Conservation (phyloP, 1,139 yeast genomes). For the Blastobotrys proliferans region DNA sequence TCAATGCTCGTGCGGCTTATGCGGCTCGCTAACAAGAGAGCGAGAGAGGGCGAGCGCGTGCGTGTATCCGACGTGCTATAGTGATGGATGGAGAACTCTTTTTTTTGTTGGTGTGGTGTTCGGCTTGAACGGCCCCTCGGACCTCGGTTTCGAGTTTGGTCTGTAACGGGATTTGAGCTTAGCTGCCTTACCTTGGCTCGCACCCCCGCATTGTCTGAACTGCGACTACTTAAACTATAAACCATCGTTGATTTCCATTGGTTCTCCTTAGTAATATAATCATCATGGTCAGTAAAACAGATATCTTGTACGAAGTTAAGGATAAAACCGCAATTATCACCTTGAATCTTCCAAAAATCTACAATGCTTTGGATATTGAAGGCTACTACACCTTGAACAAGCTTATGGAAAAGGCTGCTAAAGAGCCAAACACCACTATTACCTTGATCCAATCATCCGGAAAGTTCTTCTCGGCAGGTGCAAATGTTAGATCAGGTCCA, state of each 20-base stretch:
- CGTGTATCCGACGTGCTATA: too few relatives aligned
- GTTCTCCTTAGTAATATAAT: not conserved
- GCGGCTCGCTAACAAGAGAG: too few relatives aligned
- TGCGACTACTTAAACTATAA: too few relatives aligned
- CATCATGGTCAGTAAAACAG: conserved; percentile 1
- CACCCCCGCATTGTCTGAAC: too few relatives aligned
- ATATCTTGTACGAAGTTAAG: conserved; percentile 41
- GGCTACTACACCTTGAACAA: conserved; percentile 65
- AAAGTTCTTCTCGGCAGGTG: conserved; percentile 81
- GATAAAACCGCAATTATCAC: conserved; percentile 63
- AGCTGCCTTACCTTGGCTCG: too few relatives aligned
- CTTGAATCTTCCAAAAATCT: conserved; percentile 55
- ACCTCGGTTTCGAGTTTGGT: too few relatives aligned
- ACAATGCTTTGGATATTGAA: conserved; percentile 65
- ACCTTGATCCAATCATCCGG: conserved; percentile 74
- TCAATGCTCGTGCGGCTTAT: too few relatives aligned
- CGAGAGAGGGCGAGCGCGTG: too few relatives aligned
- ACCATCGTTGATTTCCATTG: not conserved
- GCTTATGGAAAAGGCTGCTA: conserved; percentile 59
- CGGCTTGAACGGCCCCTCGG: too few relatives aligned
- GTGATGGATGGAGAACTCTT: too few relatives aligned
- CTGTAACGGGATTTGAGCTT: too few relatives aligned
- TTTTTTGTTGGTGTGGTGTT: too few relatives aligned
- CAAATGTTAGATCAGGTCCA: conserved; percentile 51
- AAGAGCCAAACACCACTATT: conserved; percentile 58